These are phyloP conservation scores for Myrmaecium sp. DNA, from an alignment of 2,329 filamentous ascomycete genomes.

Conservation along the genomic window DNA sequence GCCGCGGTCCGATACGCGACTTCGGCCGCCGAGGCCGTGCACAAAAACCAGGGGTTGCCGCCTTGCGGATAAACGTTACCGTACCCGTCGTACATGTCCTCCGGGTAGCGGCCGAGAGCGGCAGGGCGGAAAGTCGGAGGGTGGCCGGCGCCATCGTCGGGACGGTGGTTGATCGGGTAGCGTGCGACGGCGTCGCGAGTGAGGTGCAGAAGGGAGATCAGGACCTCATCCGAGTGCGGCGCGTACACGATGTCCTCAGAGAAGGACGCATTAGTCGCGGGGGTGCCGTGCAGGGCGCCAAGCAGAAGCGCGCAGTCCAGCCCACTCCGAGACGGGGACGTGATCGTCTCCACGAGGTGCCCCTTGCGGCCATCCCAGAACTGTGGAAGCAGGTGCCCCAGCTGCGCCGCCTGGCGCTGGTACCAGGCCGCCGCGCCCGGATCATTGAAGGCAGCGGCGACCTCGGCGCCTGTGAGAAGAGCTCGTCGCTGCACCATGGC, in stretches of 20 bases:
- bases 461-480: constrained; percentile 16
- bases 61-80: constrained; percentile 10
- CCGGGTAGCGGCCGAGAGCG: constrained; percentile 26
- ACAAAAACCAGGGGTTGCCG: constrained; percentile 28
- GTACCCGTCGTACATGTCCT: constrained; percentile 25
- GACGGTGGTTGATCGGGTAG: constrained; percentile 21
- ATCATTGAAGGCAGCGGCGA: constrained; percentile 19
- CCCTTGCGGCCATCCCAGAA: constrained; percentile 22
- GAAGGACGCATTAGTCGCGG: constrained; percentile 19
- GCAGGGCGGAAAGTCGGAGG: constrained; percentile 40
- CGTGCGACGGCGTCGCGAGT: constrained; percentile 17
- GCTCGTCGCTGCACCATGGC: constrained; percentile 21
- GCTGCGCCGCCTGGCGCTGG: constrained; percentile 16
- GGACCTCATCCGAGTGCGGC: constrained; percentile 21
- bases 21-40: constrained; percentile 23
- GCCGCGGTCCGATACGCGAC: constrained; percentile 21
- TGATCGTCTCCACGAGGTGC: constrained; percentile 20
- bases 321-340: constrained; percentile 25
- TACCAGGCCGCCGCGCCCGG: constrained; percentile 23
- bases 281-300: constrained; percentile 18
- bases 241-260: constrained; percentile 32
- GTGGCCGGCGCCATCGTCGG: constrained; percentile 6
- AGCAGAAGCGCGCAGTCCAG: constrained; percentile 23
- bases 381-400: constrained; percentile 15
- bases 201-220: constrained; percentile 18